phyloP scores from a whole-genome alignment of 345 rosid genomes.

The Arabidopsis suecica region DNA sequence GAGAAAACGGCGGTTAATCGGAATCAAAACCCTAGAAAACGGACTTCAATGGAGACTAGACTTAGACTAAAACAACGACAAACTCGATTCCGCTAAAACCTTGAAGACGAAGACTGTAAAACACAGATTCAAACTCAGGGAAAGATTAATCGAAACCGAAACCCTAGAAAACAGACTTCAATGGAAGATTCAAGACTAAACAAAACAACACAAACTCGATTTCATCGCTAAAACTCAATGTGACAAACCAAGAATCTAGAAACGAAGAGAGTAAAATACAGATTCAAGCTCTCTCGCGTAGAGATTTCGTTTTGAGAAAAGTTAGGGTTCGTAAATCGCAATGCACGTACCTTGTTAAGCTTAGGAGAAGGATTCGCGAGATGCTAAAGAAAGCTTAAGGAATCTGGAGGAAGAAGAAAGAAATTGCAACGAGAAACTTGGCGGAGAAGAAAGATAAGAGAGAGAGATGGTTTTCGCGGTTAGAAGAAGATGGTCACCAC shows the following conservation, averaged over 20 bases:
- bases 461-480: background rate
- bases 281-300: background rate
- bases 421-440: background rate
- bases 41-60: slow-evolving; percentile 18
- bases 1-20: slow-evolving; percentile 21
- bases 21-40: slow-evolving; percentile 24
- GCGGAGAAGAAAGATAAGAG: slow-evolving; percentile 17
- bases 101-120: background rate
- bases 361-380: slow-evolving; percentile 10
- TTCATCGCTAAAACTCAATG: slow-evolving; percentile 1
- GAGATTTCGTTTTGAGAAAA: slow-evolving; percentile 6
- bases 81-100: slow-evolving; percentile 26
- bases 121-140: background rate
- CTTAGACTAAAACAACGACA: background rate
- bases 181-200: background rate
- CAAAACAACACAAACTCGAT: slow-evolving; percentile 11
- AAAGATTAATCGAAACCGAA: slow-evolving; percentile 11
- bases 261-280: background rate
- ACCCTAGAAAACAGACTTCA: slow-evolving; percentile 26
- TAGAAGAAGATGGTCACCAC: slow-evolving; percentile 32
- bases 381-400: background rate
- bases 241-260: background rate
- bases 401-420: background rate
- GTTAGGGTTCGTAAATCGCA: slow-evolving; percentile 34
- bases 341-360: slow-evolving; percentile 44